These are phyloP conservation scores for Aureobasidium sp. DNA, from an alignment of 2,329 filamentous ascomycete genomes.

Conservation along the genomic window DNA sequence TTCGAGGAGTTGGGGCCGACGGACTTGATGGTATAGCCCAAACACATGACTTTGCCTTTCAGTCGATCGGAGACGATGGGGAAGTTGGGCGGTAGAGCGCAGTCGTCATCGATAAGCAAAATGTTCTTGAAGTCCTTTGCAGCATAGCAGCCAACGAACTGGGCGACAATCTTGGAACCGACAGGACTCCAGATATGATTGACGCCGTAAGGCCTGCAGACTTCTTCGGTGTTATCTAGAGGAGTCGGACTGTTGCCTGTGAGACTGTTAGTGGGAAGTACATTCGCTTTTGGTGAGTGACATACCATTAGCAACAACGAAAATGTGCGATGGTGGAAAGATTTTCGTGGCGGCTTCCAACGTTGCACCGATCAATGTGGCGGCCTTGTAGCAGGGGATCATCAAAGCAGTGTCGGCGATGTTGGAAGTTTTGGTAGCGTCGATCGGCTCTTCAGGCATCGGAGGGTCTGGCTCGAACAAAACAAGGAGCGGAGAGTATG, in stretches of 20 bases:
- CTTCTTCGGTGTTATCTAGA: slow-evolving; percentile 39
- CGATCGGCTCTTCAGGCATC: slow-evolving; percentile 20
- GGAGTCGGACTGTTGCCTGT: slow-evolving; percentile 34
- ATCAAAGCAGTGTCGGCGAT: slow-evolving; percentile 33
- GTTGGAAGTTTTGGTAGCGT: slow-evolving; percentile 18
- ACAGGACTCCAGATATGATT: slow-evolving; percentile 43
- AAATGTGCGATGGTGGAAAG: slow-evolving; percentile 39
- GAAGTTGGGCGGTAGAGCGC: slow-evolving; percentile 39
- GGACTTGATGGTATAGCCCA: slow-evolving; percentile 42
- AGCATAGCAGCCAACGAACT: slow-evolving; percentile 41
- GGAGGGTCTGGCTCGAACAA: slow-evolving; percentile 28
- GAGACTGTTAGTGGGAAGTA: background rate
- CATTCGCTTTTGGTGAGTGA: too few relatives aligned
- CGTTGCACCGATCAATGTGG: slow-evolving; percentile 33
- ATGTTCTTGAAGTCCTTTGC: slow-evolving; percentile 38
- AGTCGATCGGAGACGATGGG: slow-evolving; percentile 39
- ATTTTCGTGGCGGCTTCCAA: slow-evolving; percentile 38
- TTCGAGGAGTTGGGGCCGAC: slow-evolving; percentile 18
- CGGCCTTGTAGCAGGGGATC: slow-evolving; percentile 42
- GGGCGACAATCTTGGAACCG: slow-evolving; percentile 42
- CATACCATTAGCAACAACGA: slow-evolving; percentile 40
- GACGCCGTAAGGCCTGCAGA: slow-evolving; percentile 37
- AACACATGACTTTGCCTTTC: slow-evolving; percentile 33
- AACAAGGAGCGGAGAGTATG: slow-evolving; percentile 24
- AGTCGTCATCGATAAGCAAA: slow-evolving; percentile 44